phyloP scores from a whole-genome alignment of 495 filamentous ascomycete genomes.

The Tuber magnatum region DNA sequence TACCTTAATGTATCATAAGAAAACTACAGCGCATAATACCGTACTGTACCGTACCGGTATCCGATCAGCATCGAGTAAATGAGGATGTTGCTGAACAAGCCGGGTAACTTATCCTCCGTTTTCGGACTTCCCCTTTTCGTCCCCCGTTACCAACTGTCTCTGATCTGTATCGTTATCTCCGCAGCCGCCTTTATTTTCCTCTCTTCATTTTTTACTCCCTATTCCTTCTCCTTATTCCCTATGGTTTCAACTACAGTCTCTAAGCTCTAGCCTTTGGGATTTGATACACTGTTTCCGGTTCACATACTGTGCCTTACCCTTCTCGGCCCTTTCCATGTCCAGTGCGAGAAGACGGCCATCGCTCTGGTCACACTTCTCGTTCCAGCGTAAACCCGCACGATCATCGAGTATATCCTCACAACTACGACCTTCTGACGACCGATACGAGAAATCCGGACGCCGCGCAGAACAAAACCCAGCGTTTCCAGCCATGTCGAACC shows the following conservation, averaged over 20 bases:
- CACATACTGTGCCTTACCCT: neutral
- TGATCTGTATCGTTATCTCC: neutral
- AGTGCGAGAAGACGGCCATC: slow-evolving; percentile 39
- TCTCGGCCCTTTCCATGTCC: slow-evolving; percentile 34
- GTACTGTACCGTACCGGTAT: too few relatives aligned
- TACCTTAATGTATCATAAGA: neutral
- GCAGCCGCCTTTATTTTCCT: neutral
- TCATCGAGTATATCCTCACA: slow-evolving; percentile 39
- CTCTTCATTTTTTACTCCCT: neutral
- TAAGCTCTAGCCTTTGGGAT: neutral
- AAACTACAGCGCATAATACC: neutral
- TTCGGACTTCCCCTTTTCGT: neutral
- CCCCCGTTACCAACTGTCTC: neutral
- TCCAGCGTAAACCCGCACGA: slow-evolving; percentile 36
- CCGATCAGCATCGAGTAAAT: too few relatives aligned
- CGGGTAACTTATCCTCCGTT: neutral
- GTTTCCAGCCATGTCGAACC: slow-evolving; percentile 44
- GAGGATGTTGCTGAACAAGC: neutral
- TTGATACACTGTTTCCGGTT: neutral
- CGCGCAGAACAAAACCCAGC: slow-evolving; percentile 34
- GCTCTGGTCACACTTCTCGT: slow-evolving; percentile 39
- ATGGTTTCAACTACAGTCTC: neutral
- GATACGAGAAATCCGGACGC: slow-evolving; percentile 47
- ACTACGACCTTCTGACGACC: slow-evolving; percentile 41
- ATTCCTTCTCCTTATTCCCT: neutral